phyloP scores from a whole-genome alignment of 495 filamentous ascomycete species.

The Annulohypoxylon bovei region DNA sequence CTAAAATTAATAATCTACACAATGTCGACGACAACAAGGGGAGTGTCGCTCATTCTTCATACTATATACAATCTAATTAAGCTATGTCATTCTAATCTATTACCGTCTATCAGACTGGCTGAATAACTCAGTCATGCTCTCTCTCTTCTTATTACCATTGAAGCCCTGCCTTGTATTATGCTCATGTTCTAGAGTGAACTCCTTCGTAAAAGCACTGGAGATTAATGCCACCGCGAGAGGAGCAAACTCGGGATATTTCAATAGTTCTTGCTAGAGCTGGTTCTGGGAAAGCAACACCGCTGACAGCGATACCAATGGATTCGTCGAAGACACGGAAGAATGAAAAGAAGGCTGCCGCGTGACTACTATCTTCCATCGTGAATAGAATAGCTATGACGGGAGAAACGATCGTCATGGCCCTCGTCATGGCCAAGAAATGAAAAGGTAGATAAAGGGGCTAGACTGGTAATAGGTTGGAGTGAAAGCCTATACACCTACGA shows the following conservation, averaged over 20 bases:
- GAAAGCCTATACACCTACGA: too few relatives aligned
- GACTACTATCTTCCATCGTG: conserved; percentile 1
- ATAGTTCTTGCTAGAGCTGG: conserved; percentile 4
- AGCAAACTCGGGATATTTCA: background rate
- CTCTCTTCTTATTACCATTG: background rate
- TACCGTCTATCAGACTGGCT: background rate
- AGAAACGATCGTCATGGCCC: background rate
- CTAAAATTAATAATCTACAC: too few relatives aligned
- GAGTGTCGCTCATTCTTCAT: too few relatives aligned
- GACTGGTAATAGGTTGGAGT: too few relatives aligned
- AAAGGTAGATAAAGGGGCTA: too few relatives aligned
- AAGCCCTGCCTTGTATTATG: conserved; percentile 6
- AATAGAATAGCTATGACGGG: background rate
- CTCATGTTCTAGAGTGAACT: conserved; percentile 15
- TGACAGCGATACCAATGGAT: conserved; percentile 5
- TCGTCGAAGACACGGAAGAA: conserved; percentile 15
- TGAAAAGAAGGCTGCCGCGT: conserved; percentile 10
- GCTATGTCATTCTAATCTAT: background rate
- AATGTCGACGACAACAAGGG: too few relatives aligned
- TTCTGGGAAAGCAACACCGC: conserved; percentile 18
- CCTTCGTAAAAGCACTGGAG: conserved; percentile 5
- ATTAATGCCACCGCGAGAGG: conserved; percentile 6
- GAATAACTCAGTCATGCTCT: conserved; percentile 3
- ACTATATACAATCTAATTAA: too few relatives aligned
- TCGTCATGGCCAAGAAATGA: too few relatives aligned